phyloP scores from a whole-genome alignment of 352 stramenopile genomes.

The Phytophthora citrophthora region DNA sequence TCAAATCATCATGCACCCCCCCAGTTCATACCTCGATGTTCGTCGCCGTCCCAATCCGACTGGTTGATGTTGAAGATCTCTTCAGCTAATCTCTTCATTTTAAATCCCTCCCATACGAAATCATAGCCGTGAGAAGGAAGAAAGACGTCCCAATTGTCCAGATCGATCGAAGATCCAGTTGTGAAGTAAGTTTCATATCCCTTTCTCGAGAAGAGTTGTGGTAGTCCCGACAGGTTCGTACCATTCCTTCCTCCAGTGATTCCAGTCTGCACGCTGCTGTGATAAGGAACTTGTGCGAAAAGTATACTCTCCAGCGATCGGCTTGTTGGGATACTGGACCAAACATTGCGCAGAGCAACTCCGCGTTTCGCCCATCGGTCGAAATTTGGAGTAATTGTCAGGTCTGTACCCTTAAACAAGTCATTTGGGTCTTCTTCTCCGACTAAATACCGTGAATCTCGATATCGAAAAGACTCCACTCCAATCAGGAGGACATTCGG shows the following conservation, averaged over 20 bases:
- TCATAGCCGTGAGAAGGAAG: slow-evolving; percentile 50
- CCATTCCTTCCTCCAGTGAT: background rate
- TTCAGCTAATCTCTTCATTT: slow-evolving; percentile 37
- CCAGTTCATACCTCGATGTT: slow-evolving; percentile 27
- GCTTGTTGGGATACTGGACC: background rate
- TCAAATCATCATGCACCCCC: slow-evolving; percentile 54
- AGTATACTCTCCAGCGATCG: slow-evolving; percentile 2
- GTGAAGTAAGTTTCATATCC: slow-evolving; percentile 1
- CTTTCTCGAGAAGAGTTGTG: background rate
- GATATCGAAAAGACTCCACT: slow-evolving; percentile 1
- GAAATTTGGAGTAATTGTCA: slow-evolving; percentile 1
- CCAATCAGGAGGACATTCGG: background rate
- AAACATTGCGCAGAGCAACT: background rate
- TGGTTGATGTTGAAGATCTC: slow-evolving; percentile 27
- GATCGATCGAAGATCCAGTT: slow-evolving; percentile 24
- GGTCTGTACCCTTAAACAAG: background rate
- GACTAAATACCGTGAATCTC: background rate
- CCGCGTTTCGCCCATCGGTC: background rate
- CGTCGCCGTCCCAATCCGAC: slow-evolving; percentile 27
- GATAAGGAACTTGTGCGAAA: background rate
- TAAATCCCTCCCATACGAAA: slow-evolving; percentile 24
- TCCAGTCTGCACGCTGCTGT: background rate
- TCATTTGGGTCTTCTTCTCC: background rate
- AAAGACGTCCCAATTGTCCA: slow-evolving; percentile 52
- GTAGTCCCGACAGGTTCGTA: background rate